Evolutionary conservation across 2,329 filamentous ascomycete genomes (phyloP).

Genomic region (Ophiosphaerella korrae): DNA sequence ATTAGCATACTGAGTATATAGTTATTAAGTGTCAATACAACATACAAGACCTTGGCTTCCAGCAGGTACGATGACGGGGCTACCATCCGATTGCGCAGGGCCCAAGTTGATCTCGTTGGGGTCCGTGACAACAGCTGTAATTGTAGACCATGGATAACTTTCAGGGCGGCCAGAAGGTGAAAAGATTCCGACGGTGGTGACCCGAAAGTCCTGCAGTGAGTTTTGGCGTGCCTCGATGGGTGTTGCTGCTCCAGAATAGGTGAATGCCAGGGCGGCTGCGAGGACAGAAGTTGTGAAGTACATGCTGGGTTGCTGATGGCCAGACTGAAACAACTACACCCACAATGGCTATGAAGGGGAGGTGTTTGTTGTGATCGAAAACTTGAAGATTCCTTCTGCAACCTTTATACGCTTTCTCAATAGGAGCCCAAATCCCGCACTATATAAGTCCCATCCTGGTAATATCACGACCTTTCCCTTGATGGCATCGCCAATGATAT

Average conservation of each 20-base stretch:
- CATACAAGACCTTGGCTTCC: slow-evolving; percentile 20
- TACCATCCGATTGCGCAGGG: slow-evolving; percentile 3
- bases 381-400: background rate
- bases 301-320: background rate
- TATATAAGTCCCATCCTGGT: background rate
- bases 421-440: background rate
- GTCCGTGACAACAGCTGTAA: slow-evolving; percentile 33
- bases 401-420: background rate
- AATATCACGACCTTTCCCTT: background rate
- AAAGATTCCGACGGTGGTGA: slow-evolving; percentile 10
- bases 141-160: slow-evolving; percentile 22
- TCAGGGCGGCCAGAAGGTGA: slow-evolving; percentile 26
- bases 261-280: slow-evolving; percentile 14
- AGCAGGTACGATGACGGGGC: slow-evolving; percentile 18
- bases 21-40: background rate
- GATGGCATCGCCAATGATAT: background rate
- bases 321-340: too few species aligned
- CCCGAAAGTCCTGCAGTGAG: slow-evolving; percentile 25
- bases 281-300: slow-evolving; percentile 12
- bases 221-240: slow-evolving; percentile 17
- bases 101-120: slow-evolving; percentile 29
- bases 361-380: background rate
- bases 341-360: too few species aligned
- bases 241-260: slow-evolving; percentile 7
- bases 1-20: background rate